Evolutionary conservation across 352 stramenopile genomes (phyloP).

Genomic region (Globisporangium alternatum): DNA sequence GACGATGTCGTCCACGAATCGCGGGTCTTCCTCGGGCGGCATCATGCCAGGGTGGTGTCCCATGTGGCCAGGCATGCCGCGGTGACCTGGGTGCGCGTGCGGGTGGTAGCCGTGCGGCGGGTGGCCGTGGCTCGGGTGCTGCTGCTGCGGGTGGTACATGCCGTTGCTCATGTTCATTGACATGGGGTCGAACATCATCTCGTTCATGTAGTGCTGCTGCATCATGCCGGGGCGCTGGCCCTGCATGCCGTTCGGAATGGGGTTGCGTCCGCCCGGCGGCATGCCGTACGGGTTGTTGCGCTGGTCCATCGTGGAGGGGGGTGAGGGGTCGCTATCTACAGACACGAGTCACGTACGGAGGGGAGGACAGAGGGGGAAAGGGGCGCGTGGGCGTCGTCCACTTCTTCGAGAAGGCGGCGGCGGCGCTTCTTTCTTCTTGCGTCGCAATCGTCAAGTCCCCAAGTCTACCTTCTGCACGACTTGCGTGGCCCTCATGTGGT

Average conservation of each 20-base stretch:
- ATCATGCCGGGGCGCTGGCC: slow-evolving; percentile 35
- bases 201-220: slow-evolving; percentile 70
- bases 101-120: slow-evolving; percentile 18
- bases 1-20: slow-evolving; percentile 72
- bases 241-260: slow-evolving; percentile 40
- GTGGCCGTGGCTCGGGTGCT: slow-evolving; percentile 27
- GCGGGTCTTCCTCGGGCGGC: slow-evolving; percentile 56
- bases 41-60: slow-evolving; percentile 50
- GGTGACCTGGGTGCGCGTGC: slow-evolving; percentile 26
- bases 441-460: slow-evolving; percentile 12
- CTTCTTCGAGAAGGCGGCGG: no score
- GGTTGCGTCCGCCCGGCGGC: slow-evolving; percentile 31
- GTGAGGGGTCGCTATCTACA: background rate
- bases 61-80: slow-evolving; percentile 23
- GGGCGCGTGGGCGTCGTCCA: background rate
- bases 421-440: background rate
- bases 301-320: slow-evolving; percentile 47
- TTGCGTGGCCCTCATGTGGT: slow-evolving; percentile 4
- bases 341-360: background rate
- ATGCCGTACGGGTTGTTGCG: slow-evolving; percentile 66
- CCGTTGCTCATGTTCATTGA: slow-evolving; percentile 52
- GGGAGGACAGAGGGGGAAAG: background rate
- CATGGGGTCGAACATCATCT: slow-evolving; percentile 78
- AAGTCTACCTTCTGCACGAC: background rate
- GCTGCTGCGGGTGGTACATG: slow-evolving; percentile 56